Evolutionary conservation across 2,329 filamentous ascomycete species (phyloP).

Genomic region (Cercospora nicotianae): DNA sequence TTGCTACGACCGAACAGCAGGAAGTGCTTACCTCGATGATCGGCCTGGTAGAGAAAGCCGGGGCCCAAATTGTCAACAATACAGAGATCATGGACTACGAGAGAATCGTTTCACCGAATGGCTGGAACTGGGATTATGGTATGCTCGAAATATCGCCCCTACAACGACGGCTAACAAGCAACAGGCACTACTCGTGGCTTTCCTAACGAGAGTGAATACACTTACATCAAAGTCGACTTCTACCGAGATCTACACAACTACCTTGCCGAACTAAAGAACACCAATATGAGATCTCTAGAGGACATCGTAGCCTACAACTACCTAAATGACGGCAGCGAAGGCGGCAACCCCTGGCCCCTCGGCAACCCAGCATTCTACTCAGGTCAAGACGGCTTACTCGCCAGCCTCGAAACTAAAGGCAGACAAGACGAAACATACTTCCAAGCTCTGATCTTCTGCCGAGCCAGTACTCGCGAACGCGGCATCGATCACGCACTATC

Average conservation of each 20-base stretch:
- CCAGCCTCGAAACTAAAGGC: conserved; percentile 62
- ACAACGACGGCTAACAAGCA: conserved; percentile 45
- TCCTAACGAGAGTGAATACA: conserved; percentile 73
- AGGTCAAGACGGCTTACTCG: conserved; percentile 70
- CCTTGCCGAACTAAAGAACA: conserved; percentile 63
- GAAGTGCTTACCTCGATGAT: conserved; percentile 53
- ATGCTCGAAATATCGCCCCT: conserved; percentile 32
- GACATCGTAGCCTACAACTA: conserved; percentile 64
- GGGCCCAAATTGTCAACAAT: conserved; percentile 67
- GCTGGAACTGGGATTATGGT: conserved; percentile 64
- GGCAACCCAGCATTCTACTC: conserved; percentile 65
- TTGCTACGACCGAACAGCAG: conserved; percentile 59
- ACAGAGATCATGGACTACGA: conserved; percentile 67
- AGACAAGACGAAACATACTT: conserved; percentile 64
- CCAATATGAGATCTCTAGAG: conserved; percentile 58
- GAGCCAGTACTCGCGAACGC: conserved; percentile 58
- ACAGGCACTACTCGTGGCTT: conserved; percentile 59
- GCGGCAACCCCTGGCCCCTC: conserved; percentile 55
- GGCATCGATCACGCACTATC: conserved; percentile 69
- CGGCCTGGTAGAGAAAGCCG: conserved; percentile 57
- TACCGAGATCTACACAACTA: conserved; percentile 67
- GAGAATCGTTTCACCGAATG: conserved; percentile 62
- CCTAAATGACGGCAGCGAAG: conserved; percentile 65
- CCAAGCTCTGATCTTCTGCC: conserved; percentile 64
- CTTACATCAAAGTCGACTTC: conserved; percentile 69